Evolutionary conservation across 1,139 yeast genomes (phyloP), one percentile per base, ranked within the genome.

Genomic region (Hanseniaspora sp.): DNA sequence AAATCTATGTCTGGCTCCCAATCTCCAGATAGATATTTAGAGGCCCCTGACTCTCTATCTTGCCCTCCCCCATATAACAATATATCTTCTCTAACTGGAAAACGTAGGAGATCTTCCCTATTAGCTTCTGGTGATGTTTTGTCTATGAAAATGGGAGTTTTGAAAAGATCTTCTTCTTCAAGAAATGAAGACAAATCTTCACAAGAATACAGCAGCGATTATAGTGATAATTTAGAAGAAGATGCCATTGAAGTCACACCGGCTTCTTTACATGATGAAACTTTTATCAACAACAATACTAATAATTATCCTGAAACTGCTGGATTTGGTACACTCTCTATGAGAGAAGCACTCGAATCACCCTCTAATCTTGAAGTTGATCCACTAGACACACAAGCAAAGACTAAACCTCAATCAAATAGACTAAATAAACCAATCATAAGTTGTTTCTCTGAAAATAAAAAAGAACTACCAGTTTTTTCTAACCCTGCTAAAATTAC

Each of bases 41-140:
- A 28, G 11, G n/a, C 15, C 4, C 17, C 42, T 13, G 42, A 9
- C 6, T n/a, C 39, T 13, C 18, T n/a, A 37, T 9, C 34, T 33
- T 33, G 34, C 5, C 9, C 34, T 33, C 34, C 34, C 34, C 34
- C 3, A 33, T 37, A n/a, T 15, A 37, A 37, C 9, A 12, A 23
- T 8, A 8, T 13, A 29, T 17, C 18, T 8, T 7, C 39, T 35
- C 13, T 3, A 23, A 13, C n/a, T 17, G 45, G 35, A 1, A 49
- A n/a, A 37, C 28, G 54, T 29, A 51, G 54, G 38, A 37, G 46
- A 28, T 44, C 54, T 23, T 51, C 54, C 2, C 9, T 51, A 7
- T 18, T 51, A 18, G 54, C 54, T 11, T 51, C 54, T 5, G 54
- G 54, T 13, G 54, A 51, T 38, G 54, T 51, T 18, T 11, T 51